Evolutionary conservation across 352 stramenopile genomes (phyloP).

Genomic region (Phytophthora hibernalis): DNA sequence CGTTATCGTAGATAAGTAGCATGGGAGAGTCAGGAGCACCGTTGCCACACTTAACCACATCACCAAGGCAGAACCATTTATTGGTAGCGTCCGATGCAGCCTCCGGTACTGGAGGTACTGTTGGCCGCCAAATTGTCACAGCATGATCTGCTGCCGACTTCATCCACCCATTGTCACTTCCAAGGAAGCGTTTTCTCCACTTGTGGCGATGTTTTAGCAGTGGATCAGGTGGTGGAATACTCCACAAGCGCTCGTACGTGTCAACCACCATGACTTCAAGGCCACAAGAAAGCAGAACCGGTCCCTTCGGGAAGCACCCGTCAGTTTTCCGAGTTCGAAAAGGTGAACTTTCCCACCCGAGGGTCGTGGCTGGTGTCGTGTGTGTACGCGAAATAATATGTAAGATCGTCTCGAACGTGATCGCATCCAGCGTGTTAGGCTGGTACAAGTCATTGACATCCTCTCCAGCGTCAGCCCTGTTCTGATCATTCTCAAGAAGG

Average conservation of each 20-base stretch:
- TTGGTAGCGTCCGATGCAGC: conserved; percentile 19
- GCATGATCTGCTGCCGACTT: conserved; percentile 58
- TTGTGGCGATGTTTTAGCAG: conserved; percentile 83
- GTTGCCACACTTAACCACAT: conserved; percentile 70
- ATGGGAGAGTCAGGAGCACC: conserved; percentile 65
- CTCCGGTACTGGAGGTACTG: conserved; percentile 51
- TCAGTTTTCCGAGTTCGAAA: conserved; percentile 50
- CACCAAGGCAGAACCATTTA: conserved; percentile 77
- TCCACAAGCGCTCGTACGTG: conserved; percentile 87
- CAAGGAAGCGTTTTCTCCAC: conserved; percentile 66
- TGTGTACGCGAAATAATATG: conserved; percentile 79
- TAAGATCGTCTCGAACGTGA: conserved; percentile 81
- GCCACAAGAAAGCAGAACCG: conserved; percentile 69
- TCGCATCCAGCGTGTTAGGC: conserved; percentile 54
- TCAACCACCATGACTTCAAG: conserved; percentile 77
- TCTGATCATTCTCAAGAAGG: conserved; percentile 32
- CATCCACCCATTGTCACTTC: conserved; percentile 39
- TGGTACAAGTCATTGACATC: conserved; percentile 25
- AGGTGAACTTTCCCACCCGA: conserved; percentile 58
- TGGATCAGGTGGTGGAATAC: conserved; percentile 78
- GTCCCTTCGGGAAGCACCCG: conserved; percentile 71
- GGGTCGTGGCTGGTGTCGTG: conserved; percentile 40
- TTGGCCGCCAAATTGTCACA: conserved; percentile 81
- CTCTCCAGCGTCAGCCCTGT: conserved; percentile 10
- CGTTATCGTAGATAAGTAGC: conserved; percentile 66